Conservation (phyloP, 2,329 filamentous ascomycete genomes). For the Exophiala lecanii-corni region DNA sequence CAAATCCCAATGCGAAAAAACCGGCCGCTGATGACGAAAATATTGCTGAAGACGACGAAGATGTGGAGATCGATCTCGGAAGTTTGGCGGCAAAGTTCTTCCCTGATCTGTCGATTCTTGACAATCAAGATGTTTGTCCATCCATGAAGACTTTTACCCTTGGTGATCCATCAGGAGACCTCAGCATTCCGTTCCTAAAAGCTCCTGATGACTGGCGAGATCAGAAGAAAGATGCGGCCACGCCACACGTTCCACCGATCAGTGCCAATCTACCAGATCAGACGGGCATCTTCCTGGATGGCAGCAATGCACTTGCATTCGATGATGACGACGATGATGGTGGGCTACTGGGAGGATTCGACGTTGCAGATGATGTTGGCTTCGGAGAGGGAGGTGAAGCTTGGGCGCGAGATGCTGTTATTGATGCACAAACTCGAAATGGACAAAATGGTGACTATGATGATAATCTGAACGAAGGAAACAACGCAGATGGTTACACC, state of each 20-base stretch:
- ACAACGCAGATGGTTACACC: slow-evolving; percentile 66
- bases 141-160: slow-evolving; percentile 92
- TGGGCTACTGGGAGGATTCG: slow-evolving; percentile 59
- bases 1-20: slow-evolving; percentile 30
- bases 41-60: slow-evolving; percentile 38
- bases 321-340: slow-evolving; percentile 74
- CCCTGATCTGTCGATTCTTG: slow-evolving; percentile 69
- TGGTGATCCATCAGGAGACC: slow-evolving; percentile 74
- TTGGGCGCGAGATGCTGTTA: slow-evolving; percentile 85
- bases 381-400: slow-evolving; percentile 96
- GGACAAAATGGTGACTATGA: slow-evolving; percentile 54
- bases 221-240: slow-evolving; percentile 51
- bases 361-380: slow-evolving; percentile 63
- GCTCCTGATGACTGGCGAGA: slow-evolving; percentile 80
- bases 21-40: slow-evolving; percentile 33
- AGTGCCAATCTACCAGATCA: slow-evolving; percentile 51
- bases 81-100: slow-evolving; percentile 78
- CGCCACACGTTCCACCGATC: slow-evolving; percentile 15
- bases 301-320: slow-evolving; percentile 77
- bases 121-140: slow-evolving; percentile 87
- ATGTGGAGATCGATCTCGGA: slow-evolving; percentile 73
- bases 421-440: slow-evolving; percentile 80
- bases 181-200: slow-evolving; percentile 89
- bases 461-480: slow-evolving; percentile 50
- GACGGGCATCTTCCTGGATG: slow-evolving; percentile 79